A percentile compares a stretch with the other conserved stretches of the same genome.
These are phyloP conservation scores for Suhomyces atakaporum DNA, from an alignment of 1,139 yeast species.

Conservation along the genomic window DNA sequence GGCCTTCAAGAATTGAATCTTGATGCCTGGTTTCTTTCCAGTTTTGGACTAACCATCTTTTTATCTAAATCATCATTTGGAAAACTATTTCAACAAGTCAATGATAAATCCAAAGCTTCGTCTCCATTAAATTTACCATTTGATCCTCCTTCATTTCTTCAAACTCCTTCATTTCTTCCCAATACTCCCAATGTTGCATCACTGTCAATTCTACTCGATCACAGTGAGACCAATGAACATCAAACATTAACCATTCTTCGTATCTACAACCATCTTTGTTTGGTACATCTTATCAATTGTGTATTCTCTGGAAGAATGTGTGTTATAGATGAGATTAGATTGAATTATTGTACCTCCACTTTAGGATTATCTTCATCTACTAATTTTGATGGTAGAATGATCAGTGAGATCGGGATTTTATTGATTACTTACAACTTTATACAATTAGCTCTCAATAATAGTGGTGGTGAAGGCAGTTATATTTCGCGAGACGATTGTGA, in stretches of 20 bases:
- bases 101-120: neutral
- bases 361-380: conserved; percentile 66
- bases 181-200: neutral
- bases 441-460: conserved; percentile 38
- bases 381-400: conserved; percentile 82
- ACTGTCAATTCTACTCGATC: conserved; percentile 33
- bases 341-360: conserved; percentile 63
- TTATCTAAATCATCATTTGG: conserved; percentile 48
- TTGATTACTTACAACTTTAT: conserved; percentile 62
- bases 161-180: conserved; percentile 4
- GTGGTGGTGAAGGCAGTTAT: conserved; percentile 11
- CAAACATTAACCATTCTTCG: conserved; percentile 56
- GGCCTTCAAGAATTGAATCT: conserved; percentile 29
- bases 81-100: conserved; percentile 16
- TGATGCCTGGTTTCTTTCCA: conserved; percentile 65
- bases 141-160: conserved; percentile 2
- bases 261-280: conserved; percentile 71
- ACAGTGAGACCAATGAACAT: conserved; percentile 43
- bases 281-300: conserved; percentile 70
- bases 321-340: conserved; percentile 64
- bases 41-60: conserved; percentile 59
- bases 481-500: conserved; percentile 27
- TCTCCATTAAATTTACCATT: neutral
- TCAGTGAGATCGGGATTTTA: conserved; percentile 72
- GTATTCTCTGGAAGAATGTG: conserved; percentile 75